phyloP scores from a whole-genome alignment of 202 grass and related monocot genomes.

The Zoysia matrella region DNA sequence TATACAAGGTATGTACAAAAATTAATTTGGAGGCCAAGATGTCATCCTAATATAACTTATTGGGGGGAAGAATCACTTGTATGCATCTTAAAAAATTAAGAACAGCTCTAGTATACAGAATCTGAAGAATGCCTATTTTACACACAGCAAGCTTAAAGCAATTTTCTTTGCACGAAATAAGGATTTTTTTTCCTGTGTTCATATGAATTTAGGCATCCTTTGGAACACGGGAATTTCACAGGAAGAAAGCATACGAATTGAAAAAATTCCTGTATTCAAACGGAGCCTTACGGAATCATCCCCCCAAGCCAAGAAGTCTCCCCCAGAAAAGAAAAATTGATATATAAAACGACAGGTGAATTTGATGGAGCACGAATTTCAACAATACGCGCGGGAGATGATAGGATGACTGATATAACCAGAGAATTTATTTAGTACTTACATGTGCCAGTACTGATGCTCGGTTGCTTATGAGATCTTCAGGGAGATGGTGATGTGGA shows the following conservation, averaged over 20 bases:
- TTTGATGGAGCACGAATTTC: not conserved
- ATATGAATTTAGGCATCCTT: not conserved
- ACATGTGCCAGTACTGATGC: conserved; percentile 33
- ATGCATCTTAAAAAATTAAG: not conserved
- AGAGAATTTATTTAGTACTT: not conserved
- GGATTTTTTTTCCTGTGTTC: not conserved
- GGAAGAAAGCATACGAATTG: too few relatives aligned
- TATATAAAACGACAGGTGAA: not conserved
- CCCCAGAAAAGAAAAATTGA: not conserved
- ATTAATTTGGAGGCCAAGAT: not conserved
- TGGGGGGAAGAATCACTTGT: not conserved
- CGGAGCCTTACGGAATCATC: not conserved
- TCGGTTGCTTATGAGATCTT: conserved; percentile 41
- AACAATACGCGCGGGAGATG: not conserved
- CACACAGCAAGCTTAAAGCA: not conserved
- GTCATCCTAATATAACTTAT: not conserved
- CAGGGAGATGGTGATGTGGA: conserved; percentile 7
- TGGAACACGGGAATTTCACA: too few relatives aligned
- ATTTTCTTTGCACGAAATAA: not conserved
- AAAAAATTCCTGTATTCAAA: too few relatives aligned
- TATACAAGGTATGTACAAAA: not conserved
- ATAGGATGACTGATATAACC: not conserved
- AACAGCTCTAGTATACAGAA: not conserved
- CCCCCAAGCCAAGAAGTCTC: not conserved
- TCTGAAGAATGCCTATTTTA: conserved; percentile 1